Evolutionary conservation across 108 stramenopile species (phyloP).

Genomic region (Cyclostephanos tholiformis): DNA sequence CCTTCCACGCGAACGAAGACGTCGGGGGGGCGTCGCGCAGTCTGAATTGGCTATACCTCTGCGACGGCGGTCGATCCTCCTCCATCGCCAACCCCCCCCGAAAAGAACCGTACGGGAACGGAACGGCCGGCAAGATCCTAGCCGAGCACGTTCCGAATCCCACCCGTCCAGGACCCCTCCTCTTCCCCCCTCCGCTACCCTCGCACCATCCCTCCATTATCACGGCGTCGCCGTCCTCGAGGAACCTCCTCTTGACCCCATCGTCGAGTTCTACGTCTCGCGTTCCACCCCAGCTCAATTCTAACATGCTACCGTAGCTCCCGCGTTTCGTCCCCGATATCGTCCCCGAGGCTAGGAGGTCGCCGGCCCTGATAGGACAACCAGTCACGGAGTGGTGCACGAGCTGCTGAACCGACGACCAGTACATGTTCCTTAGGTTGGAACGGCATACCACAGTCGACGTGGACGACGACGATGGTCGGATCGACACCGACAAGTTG

Average conservation of each 20-base stretch:
- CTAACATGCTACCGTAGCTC: constrained; percentile 86
- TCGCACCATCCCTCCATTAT: constrained; percentile 78
- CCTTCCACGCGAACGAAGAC: constrained; percentile 76
- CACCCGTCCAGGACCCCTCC: constrained; percentile 54
- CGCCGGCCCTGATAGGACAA: constrained; percentile 87
- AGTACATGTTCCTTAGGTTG: constrained; percentile 84
- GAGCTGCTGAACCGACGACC: constrained; percentile 90
- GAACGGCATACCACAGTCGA: constrained; percentile 64
- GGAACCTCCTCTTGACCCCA: constrained; percentile 70
- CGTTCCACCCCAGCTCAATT: constrained; percentile 88
- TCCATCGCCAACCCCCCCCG: not conserved
- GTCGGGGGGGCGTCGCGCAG: constrained; percentile 62
- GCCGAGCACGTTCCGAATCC: constrained; percentile 66
- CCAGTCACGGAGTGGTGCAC: constrained; percentile 93
- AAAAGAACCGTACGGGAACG: constrained; percentile 34
- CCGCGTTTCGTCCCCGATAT: constrained; percentile 70
- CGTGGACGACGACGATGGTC: constrained; percentile 40
- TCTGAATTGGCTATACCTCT: constrained; percentile 62
- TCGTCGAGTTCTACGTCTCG: constrained; percentile 59
- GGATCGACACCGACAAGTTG: constrained; percentile 67
- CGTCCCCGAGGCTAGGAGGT: constrained; percentile 88
- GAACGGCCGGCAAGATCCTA: constrained; percentile 65
- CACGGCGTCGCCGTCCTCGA: constrained; percentile 89
- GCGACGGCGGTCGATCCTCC: constrained; percentile 1
- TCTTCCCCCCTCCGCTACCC: no score